Evolutionary conservation across 805 yeast genomes (phyloP), one percentile per base, ranked within the genome.

Genomic region (Ogataea thermomethanolica): DNA sequence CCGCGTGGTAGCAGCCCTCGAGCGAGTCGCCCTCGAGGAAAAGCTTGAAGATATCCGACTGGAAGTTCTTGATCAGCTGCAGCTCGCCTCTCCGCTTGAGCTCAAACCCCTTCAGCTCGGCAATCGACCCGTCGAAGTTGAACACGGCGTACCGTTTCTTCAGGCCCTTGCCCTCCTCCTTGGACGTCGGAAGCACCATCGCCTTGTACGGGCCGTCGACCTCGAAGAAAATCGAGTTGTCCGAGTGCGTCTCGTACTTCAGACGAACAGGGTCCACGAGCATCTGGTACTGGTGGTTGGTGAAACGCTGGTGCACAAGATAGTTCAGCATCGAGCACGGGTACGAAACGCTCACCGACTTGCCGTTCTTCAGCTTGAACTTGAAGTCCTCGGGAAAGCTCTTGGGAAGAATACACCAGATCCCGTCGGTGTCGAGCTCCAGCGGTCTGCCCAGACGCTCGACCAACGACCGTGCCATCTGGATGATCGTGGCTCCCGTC

Each of bases 181-280:
- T 87, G 0, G 98, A 91, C 0, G 98, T 89, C 4, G 99, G 99
- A 37, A 93, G 71, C 42, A 93, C 78, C 99, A 93, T 93, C 0
- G 99, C 99, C 54, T 80, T 84, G 59, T 93, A 93, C 1, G 99
- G 99, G 8, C 99, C 99, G 67, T 93, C 99, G 13, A 95, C 96
- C 60, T 93, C 99, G 52, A 93, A 93, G 66, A 91, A 91, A 63
- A 93, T 93, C 11, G 96, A 84, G 62, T 93, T 93, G 55, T 93
- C 99, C 14, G 91, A 80, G 35, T 75, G 74, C 0, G 89, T 83
- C 40, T 81, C 79, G 63, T 91, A 93, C 51, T 75, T 77, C 56
- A 78, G 73, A 13, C 68, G 73, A 1, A 70, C 72, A 0, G 86
- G 80, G 56, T 91, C 95, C 1, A 76, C 78, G 35, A 90, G 66